Percentiles rank a stretch among this genome's conserved stretches.
phyloP scores from a whole-genome alignment of 2,329 filamentous ascomycete genomes.

The Aspergillaceae sp. region DNA sequence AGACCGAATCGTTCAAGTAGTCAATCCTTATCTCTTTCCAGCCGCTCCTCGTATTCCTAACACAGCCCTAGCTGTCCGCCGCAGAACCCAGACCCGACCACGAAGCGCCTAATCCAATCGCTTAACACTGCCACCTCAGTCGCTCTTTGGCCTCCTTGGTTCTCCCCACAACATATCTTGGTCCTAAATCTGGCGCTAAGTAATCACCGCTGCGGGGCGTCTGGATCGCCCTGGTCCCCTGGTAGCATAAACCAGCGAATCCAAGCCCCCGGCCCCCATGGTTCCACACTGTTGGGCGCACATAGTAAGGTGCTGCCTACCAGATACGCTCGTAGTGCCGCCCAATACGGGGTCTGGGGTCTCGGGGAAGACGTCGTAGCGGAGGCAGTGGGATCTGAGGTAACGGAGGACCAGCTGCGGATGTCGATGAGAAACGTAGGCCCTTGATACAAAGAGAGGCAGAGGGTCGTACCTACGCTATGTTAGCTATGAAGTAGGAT shows the following conservation, averaged over 20 bases:
- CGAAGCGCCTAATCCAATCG: too few species aligned
- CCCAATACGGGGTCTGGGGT: conserved; percentile 43
- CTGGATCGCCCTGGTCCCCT: conserved; percentile 40
- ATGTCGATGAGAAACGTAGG: conserved; percentile 37
- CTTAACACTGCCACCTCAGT: too few species aligned
- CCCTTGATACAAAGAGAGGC: too few species aligned
- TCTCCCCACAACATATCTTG: conserved; percentile 45
- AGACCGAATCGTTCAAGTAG: too few species aligned
- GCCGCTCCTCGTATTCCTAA: too few species aligned
- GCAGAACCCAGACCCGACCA: too few species aligned
- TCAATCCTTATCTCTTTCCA: too few species aligned
- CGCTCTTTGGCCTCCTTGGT: conserved; percentile 13
- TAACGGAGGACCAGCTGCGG: conserved; percentile 50
- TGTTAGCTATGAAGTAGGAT: neutral
- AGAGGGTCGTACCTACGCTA: too few species aligned
- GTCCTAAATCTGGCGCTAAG: conserved; percentile 53
- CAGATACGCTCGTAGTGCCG: conserved; percentile 46
- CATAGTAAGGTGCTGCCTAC: conserved; percentile 57
- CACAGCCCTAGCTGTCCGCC: too few species aligned
- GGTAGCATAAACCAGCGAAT: conserved; percentile 41
- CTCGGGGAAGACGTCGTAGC: conserved; percentile 34
- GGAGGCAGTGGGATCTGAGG: conserved; percentile 42
- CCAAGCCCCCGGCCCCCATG: conserved; percentile 51
- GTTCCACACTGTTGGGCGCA: conserved; percentile 50
- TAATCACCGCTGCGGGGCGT: conserved; percentile 39